Conservation (phyloP, 768 basidiomycete genomes). For the Lactifluus piperatus region DNA sequence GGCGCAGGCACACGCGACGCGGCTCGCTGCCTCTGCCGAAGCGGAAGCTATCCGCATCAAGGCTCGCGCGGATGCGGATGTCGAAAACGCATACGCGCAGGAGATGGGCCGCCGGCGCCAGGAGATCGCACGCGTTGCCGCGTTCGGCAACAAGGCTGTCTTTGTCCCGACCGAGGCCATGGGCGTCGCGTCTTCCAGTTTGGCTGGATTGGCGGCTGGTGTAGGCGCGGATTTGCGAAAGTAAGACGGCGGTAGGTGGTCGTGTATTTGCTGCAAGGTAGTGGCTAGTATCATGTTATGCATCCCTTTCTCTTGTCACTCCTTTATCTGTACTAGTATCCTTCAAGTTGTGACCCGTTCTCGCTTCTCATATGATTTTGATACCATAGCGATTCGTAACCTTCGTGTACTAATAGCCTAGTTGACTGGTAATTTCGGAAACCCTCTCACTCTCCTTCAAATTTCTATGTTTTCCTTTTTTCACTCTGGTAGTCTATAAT, state of each 20-base stretch:
- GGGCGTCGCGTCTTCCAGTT: constrained; percentile 49
- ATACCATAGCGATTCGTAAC: not conserved
- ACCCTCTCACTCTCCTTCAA: not conserved
- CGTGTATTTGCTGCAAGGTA: not conserved
- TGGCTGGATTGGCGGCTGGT: constrained; percentile 60
- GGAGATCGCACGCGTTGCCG: constrained; percentile 52
- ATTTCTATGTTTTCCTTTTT: not conserved
- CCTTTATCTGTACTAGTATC: not conserved
- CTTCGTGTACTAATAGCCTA: not conserved
- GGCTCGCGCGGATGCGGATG: constrained; percentile 51
- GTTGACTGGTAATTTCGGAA: not conserved
- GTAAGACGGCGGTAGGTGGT: not conserved
- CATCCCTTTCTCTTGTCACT: not conserved
- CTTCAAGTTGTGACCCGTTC: not conserved
- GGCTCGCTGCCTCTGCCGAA: constrained; percentile 67
- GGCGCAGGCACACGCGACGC: constrained; percentile 70
- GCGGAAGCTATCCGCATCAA: constrained; percentile 59
- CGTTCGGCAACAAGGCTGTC: constrained; percentile 60
- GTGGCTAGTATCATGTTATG: not conserved
- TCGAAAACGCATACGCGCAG: constrained; percentile 56
- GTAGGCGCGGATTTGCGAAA: constrained; percentile 35
- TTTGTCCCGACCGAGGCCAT: constrained; percentile 60
- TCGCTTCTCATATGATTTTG: not conserved
- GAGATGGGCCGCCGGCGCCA: constrained; percentile 68
- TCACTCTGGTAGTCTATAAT: too few relatives aligned